These are phyloP conservation scores for Chamaenerion angustifolium DNA, from an alignment of 345 rosid species.

Conservation along the genomic window DNA sequence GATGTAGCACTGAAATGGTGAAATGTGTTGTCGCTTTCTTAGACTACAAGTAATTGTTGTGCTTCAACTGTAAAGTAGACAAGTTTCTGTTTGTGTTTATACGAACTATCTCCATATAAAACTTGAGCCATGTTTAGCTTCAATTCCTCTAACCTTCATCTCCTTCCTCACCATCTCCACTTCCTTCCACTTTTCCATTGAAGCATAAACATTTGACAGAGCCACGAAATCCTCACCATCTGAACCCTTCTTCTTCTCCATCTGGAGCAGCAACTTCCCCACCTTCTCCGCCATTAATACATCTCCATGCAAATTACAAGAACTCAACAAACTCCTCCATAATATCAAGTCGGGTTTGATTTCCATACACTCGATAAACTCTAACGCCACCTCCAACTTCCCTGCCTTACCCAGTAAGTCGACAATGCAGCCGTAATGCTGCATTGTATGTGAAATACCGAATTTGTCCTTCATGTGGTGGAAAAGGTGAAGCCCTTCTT, in stretches of 20 bases:
- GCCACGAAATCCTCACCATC: conserved; percentile 40
- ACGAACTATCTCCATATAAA: too few relatives aligned
- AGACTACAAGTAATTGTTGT: too few relatives aligned
- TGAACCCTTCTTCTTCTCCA: conserved; percentile 9
- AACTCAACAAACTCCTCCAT: conserved; percentile 38
- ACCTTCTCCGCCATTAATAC: conserved; percentile 29
- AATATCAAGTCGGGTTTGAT: conserved; percentile 26
- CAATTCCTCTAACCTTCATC: conserved; percentile 19
- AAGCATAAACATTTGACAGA: conserved; percentile 47
- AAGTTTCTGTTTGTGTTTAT: too few relatives aligned
- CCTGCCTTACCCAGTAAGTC: too few relatives aligned
- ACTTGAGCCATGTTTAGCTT: conserved; percentile 5
- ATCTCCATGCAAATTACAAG: conserved; percentile 39
- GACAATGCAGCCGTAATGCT: too few relatives aligned
- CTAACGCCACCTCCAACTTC: too few relatives aligned
- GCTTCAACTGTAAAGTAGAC: too few relatives aligned
- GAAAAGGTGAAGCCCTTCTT: conserved; percentile 42
- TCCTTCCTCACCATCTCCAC: conserved; percentile 30
- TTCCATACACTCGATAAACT: too few relatives aligned
- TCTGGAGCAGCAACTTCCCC: conserved; percentile 25
- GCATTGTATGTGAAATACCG: too few relatives aligned
- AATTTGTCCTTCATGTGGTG: conserved; percentile 18
- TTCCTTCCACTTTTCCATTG: conserved; percentile 36
- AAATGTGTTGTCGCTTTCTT: too few relatives aligned
- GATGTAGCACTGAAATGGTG: neutral